Base-by-base conservation (phyloP, 129 eudicot species). In the Daucus carota region DNA sequence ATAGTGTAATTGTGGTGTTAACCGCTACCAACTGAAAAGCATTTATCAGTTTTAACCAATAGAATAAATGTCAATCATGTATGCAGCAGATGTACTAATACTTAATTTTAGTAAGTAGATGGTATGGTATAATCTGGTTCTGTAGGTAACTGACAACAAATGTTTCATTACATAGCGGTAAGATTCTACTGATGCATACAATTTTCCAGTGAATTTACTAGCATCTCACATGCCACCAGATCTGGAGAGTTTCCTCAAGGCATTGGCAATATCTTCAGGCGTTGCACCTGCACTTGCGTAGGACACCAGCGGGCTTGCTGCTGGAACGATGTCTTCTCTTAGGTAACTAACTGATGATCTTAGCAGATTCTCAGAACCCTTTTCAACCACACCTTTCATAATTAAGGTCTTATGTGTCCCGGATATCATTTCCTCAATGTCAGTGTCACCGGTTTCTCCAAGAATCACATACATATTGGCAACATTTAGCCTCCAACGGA, bases 401-500 rank as follows among this genome's bases (percentile, higher is more conserved):
- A 93, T 85, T 33, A 93, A 82, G 20, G 98, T 90, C 83, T 90
- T 93, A 75, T 93, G 98, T 6, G 98, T 84, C 42, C 96, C 98
- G 2, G 97, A 70, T 79, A 93, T 90, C 73, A 90, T 74, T 79
- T 93, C 98, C 75, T 93, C 98, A 38, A 88, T 85, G 84, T 93
- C 98, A 0, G 98, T 90, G 83, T 93, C 98, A n/a, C 98, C 96
- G 0, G 97, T 88, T 84, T 88, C 97, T 12, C 97, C 98, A 32
- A 93, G 89, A 62, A 93, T 83, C 38, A 93, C 88, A 16, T 80
- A 90, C 96, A 93, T 90, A 50, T 90, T 93, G 6, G 98, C 95
- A 70, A 93, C 98, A 38, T 93, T 93, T 77, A 93, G 50, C 76
- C 95, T 83, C 98, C 98, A 93, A 2, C 97, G 98, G 18, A 93